phyloP scores from a whole-genome alignment of 441 rosid genomes.

The Erodium chrysanthum region DNA sequence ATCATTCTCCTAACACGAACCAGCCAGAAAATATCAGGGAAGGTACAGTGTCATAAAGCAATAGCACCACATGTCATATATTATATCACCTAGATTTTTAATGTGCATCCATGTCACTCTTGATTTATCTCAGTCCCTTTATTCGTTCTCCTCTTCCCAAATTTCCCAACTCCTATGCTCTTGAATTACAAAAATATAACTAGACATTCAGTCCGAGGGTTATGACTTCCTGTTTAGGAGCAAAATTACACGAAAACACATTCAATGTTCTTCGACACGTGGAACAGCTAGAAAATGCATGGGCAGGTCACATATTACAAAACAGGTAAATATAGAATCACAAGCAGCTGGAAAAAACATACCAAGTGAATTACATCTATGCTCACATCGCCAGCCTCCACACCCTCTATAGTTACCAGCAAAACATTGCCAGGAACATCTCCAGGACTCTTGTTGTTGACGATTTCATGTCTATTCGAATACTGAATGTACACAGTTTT shows the following conservation, averaged over 20 bases:
- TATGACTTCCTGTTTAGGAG: no score
- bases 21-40: background rate
- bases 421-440: conserved; percentile 96
- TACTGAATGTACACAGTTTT: conserved; percentile 93
- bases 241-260: background rate
- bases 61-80: background rate
- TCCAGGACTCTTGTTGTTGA: conserved; percentile 97
- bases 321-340: background rate
- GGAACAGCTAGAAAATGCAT: background rate
- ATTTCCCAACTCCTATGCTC: background rate
- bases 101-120: background rate
- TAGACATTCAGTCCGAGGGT: background rate
- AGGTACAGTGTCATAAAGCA: background rate
- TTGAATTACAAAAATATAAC: background rate
- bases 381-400: conserved; percentile 90
- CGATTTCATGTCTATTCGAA: conserved; percentile 92
- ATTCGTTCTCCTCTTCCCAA: background rate
- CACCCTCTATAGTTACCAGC: conserved; percentile 89
- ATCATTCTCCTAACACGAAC: background rate
- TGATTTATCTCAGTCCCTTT: background rate
- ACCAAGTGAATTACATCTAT: conserved; percentile 94
- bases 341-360: conserved; percentile 22
- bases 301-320: background rate
- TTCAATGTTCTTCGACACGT: background rate
- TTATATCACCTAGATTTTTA: background rate